Evolutionary conservation across 192 early-diverging fungal species (phyloP).

Genomic region (Mortierella antarctica): DNA sequence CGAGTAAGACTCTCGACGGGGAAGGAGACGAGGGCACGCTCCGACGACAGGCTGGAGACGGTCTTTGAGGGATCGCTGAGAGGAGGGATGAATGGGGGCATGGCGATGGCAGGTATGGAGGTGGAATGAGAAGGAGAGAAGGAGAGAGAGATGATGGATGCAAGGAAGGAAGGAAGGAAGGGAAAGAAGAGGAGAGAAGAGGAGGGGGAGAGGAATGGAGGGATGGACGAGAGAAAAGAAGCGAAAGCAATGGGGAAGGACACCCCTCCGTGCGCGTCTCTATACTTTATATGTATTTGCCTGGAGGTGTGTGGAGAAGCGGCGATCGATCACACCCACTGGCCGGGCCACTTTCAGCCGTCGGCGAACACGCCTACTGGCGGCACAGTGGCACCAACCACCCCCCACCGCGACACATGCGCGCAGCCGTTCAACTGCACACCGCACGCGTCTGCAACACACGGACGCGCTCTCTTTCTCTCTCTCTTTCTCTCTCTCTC

Average conservation of each 20-base stretch:
- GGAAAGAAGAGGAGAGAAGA: neutral
- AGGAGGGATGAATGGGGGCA: slow-evolving; percentile 55
- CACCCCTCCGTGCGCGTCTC: too few relatives aligned
- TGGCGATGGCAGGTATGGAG: neutral
- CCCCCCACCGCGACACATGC: too few relatives aligned
- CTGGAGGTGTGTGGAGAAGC: too few relatives aligned
- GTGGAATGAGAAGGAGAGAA: neutral
- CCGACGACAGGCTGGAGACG: slow-evolving; percentile 57
- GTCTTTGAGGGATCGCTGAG: slow-evolving; percentile 33
- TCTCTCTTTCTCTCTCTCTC: too few relatives aligned
- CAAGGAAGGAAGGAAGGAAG: neutral
- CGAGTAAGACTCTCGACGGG: slow-evolving; percentile 75
- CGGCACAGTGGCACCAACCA: too few relatives aligned
- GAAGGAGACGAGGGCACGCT: slow-evolving; percentile 77
- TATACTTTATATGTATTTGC: too few relatives aligned
- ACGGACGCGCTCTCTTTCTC: too few relatives aligned
- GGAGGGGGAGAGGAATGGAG: neutral
- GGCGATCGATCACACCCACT: too few relatives aligned
- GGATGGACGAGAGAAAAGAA: neutral
- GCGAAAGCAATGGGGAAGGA: neutral
- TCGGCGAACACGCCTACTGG: too few relatives aligned
- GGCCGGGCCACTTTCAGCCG: too few relatives aligned
- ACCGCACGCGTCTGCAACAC: too few relatives aligned
- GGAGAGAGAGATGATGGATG: neutral
- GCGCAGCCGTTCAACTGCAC: too few relatives aligned